Evolutionary conservation across 495 filamentous ascomycete species (phyloP).

Genomic region (Sphaerosporella brunnea): DNA sequence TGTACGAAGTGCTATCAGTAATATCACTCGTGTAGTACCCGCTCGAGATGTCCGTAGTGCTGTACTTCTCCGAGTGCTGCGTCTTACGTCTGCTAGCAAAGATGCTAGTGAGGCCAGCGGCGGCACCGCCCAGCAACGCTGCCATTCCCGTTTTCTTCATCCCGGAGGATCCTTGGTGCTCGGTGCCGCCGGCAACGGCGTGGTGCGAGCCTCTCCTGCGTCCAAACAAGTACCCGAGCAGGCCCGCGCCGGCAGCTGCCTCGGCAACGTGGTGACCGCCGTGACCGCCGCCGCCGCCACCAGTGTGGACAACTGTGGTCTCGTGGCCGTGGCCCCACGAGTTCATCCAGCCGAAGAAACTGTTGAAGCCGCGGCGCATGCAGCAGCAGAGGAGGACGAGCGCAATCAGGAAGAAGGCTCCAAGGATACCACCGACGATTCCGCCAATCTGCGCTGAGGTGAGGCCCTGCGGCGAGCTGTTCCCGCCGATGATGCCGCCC

Average conservation of each 20-base stretch:
- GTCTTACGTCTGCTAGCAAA: constrained; percentile 13
- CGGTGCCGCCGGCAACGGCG: constrained; percentile 3
- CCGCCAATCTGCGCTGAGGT: constrained; percentile 24
- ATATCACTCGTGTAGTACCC: constrained; percentile 14
- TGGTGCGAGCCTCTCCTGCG: constrained; percentile 8
- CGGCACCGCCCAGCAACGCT: constrained; percentile 23
- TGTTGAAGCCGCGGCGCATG: constrained; percentile 18
- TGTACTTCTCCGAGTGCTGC: constrained; percentile 19
- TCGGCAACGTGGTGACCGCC: constrained; percentile 6
- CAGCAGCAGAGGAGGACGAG: constrained; percentile 24
- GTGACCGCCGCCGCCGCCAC: neutral
- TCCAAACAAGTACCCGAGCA: constrained; percentile 19
- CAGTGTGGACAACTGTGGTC: constrained; percentile 8
- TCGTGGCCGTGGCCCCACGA: constrained; percentile 9
- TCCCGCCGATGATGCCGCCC: constrained; percentile 4
- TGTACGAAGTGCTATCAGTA: constrained; percentile 7
- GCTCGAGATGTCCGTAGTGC: constrained; percentile 14
- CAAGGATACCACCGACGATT: constrained; percentile 25
- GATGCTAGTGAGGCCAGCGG: constrained; percentile 21
- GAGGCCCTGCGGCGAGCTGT: constrained; percentile 8
- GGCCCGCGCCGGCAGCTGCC: constrained; percentile 15
- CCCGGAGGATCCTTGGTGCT: constrained; percentile 6
- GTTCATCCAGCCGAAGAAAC: constrained; percentile 20
- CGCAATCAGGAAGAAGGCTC: constrained; percentile 23
- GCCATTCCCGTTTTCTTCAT: constrained; percentile 12